Percentiles rank a stretch among this genome's conserved stretches.
Conservation (phyloP, 2,329 filamentous ascomycete species). For the Cladosporium sp. region DNA sequence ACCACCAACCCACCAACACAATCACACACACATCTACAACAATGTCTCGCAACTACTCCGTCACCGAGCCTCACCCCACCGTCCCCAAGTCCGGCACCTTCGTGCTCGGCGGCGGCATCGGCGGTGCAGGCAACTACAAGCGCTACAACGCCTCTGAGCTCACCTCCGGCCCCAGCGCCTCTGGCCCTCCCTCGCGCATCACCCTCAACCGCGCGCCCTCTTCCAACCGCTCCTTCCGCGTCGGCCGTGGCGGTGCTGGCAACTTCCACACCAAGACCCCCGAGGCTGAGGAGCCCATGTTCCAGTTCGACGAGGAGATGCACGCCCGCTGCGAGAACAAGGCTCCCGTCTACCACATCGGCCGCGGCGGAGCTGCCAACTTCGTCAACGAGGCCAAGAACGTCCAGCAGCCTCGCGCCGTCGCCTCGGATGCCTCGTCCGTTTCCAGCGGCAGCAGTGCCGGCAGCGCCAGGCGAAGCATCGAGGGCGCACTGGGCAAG, state of each 20-base stretch:
- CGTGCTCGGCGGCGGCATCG: conserved; percentile 49
- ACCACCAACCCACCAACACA: conserved; percentile 11
- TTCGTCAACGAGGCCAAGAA: conserved; percentile 31
- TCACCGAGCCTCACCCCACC: conserved; percentile 58
- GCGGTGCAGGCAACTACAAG: conserved; percentile 54
- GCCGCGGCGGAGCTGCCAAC: conserved; percentile 57
- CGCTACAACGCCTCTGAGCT: conserved; percentile 50
- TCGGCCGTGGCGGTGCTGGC: conserved; percentile 53
- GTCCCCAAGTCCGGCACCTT: conserved; percentile 41
- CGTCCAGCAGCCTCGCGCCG: not conserved
- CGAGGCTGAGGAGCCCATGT: conserved; percentile 51
- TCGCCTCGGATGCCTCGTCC: conserved; percentile 5
- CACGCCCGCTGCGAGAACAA: conserved; percentile 44
- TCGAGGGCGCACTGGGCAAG: conserved; percentile 12
- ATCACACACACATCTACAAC: conserved; percentile 1
- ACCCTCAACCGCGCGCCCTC: conserved; percentile 41
- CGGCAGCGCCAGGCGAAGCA: conserved; percentile 10
- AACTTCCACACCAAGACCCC: conserved; percentile 48
- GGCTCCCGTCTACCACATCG: conserved; percentile 59
- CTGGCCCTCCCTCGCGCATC: conserved; percentile 44
- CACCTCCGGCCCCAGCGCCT: conserved; percentile 40
- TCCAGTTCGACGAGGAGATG: conserved; percentile 64
- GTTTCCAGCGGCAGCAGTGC: conserved; percentile 9
- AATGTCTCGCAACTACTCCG: conserved; percentile 42
- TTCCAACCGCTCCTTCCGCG: conserved; percentile 43